Base-by-base conservation (phyloP, 2,329 filamentous ascomycete genomes). In the Cyphellophora attinorum region DNA sequence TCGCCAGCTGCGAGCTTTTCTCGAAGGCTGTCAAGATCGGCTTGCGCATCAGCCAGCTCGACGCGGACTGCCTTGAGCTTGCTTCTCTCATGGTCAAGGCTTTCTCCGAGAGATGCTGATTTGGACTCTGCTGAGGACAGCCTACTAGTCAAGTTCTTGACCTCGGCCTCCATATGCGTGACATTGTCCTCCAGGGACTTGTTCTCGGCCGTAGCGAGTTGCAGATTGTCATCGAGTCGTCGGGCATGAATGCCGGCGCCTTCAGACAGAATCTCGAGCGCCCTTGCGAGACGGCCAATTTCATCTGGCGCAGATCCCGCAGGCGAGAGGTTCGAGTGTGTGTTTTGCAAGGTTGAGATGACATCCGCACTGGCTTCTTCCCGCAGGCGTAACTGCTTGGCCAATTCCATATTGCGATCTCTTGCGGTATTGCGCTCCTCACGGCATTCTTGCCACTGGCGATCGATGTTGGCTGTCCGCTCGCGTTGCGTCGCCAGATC, bases 1-100 rank as follows among this genome's bases (percentile, higher is more conserved):
- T 91, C 85, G 11, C 85, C 86, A 44, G 88, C 81, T 1, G 81
- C 76, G 51, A 93, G 79, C 54, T 81, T 81, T 11, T 67, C 64
- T 37, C 83, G 75, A 14, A 93, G 62, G 17, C 72, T 65, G 38
- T 70, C 72, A 14, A 93, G 67, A 47, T 91, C 80, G 11, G 70
- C 64, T 25, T 82, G 76, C 40, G 81, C 76, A 37, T 82, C 76
- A 2, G 70, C 65, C n/a, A 79, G 59, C 46, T 76, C 72, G 10
- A 62, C 51, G 11, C 59, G 58, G 19, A 75, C 51, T 0, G 62
- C 60, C 2, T 53, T 53, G 5, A 64, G 53, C 45, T 66, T 70
- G 6, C 61, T 62, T 35, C 61, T 62, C 43, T 67, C 65, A 11
- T 61, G 56, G 5, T 63, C 59, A 6, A 73, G 54, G 33, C 68